Percentiles rank a stretch among this genome's conserved stretches.
These are phyloP conservation scores for Artemisia argyi DNA, from an alignment of 129 eudicot genomes.

Conservation along the genomic window DNA sequence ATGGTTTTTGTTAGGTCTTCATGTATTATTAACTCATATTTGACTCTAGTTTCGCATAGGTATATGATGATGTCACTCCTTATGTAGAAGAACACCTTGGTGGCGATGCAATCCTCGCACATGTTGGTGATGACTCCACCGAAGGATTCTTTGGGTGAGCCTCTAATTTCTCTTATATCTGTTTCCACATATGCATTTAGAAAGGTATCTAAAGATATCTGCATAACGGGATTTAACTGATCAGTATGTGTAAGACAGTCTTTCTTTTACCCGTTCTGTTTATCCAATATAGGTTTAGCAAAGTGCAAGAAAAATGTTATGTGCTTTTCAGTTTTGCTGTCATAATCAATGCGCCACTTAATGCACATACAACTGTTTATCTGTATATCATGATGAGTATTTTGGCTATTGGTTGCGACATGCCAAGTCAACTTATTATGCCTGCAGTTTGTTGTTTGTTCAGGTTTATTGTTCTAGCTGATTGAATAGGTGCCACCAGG, in stretches of 20 bases:
- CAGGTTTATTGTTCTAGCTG: too few relatives aligned
- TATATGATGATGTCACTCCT: conserved; percentile 90
- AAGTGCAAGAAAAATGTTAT: too few relatives aligned
- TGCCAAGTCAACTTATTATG: too few relatives aligned
- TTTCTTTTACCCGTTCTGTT: neutral
- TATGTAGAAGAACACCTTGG: conserved; percentile 99
- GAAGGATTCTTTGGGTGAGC: conserved; percentile 87
- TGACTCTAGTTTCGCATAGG: conserved; percentile 35
- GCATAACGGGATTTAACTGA: neutral
- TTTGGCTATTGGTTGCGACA: too few relatives aligned
- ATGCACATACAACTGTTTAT: too few relatives aligned
- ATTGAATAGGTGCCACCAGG: too few relatives aligned
- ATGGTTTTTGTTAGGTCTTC: neutral
- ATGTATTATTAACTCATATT: neutral
- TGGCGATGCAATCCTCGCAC: conserved; percentile 90
- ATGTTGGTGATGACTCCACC: conserved; percentile 97
- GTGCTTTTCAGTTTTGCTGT: too few relatives aligned
- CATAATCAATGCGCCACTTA: too few relatives aligned
- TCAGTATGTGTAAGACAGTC: neutral
- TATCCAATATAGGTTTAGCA: neutral
- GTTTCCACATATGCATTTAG: neutral
- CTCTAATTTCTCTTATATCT: conserved; percentile 8
- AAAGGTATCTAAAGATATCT: neutral
- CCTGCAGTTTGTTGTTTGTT: too few relatives aligned
- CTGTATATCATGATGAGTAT: too few relatives aligned